Conservation (phyloP, 352 stramenopile species). For the Globisporangium polare region DNA sequence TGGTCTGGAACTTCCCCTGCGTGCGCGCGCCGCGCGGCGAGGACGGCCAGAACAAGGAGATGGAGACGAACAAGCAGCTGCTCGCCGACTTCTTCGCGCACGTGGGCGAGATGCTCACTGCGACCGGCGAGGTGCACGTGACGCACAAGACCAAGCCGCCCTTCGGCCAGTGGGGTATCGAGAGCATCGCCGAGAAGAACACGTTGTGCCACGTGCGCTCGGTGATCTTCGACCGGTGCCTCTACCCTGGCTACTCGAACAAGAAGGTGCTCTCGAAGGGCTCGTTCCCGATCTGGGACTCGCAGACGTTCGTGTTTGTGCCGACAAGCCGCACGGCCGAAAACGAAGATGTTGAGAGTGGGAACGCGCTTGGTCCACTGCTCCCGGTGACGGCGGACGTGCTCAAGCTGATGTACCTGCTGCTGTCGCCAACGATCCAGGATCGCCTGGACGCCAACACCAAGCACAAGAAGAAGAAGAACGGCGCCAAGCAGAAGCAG, state of each 20-base stretch:
- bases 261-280: constrained; percentile 95
- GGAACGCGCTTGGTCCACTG: constrained; percentile 16
- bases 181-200: constrained; percentile 47
- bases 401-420: constrained; percentile 61
- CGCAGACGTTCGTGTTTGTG: constrained; percentile 92
- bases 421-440: constrained; percentile 57
- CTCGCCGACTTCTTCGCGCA: constrained; percentile 88
- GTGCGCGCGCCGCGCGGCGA: constrained; percentile 85
- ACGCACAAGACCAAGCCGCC: constrained; percentile 96
- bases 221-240: constrained; percentile 91
- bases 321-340: constrained; percentile 19
- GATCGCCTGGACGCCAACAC: constrained; percentile 49
- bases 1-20: constrained; percentile 97
- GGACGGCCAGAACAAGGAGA: constrained; percentile 96
- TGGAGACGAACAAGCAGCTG: constrained; percentile 94
- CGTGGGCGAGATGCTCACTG: constrained; percentile 39
- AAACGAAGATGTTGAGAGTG: neutral
- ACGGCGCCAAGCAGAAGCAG: constrained; percentile 28
- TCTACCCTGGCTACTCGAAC: constrained; percentile 93
- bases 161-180: constrained; percentile 86
- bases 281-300: constrained; percentile 96
- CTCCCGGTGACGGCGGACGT: constrained; percentile 53
- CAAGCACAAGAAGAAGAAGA: constrained; percentile 35
- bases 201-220: constrained; percentile 57
- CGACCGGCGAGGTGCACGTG: constrained; percentile 89